Evolutionary conservation across 495 filamentous ascomycete species (phyloP).

Genomic region (Podospora australis): DNA sequence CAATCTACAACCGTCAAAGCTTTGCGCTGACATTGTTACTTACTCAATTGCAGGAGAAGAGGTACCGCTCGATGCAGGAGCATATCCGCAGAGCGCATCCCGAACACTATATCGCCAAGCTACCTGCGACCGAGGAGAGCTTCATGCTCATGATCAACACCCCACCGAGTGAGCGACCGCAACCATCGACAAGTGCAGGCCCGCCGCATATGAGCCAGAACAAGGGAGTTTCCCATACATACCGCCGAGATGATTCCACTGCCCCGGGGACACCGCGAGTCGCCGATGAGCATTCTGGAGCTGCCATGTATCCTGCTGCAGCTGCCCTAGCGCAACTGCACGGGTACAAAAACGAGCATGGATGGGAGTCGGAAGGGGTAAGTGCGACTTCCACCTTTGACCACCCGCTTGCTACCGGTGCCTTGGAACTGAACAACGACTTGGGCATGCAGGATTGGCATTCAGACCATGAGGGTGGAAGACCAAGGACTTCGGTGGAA

Average conservation of each 20-base stretch:
- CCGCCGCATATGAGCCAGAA: constrained; percentile 24
- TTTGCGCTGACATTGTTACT: constrained; percentile 1
- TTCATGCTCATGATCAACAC: constrained; percentile 93
- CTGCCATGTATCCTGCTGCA: constrained; percentile 60
- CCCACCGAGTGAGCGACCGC: constrained; percentile 75
- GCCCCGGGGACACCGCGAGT: constrained; percentile 65
- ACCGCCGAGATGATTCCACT: constrained; percentile 60
- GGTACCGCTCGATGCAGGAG: constrained; percentile 98
- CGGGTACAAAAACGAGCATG: constrained; percentile 64
- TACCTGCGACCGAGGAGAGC: constrained; percentile 97
- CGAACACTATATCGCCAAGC: constrained; percentile 96
- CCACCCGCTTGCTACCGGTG: constrained; percentile 16
- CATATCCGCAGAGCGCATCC: constrained; percentile 97
- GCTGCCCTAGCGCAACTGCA: constrained; percentile 85
- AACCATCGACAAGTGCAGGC: constrained; percentile 15
- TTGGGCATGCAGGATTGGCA: constrained; percentile 51
- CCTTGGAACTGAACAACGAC: background rate
- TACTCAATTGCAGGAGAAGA: constrained; percentile 64
- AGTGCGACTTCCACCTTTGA: constrained; percentile 22
- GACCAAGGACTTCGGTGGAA: constrained; percentile 58
- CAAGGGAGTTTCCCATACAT: constrained; percentile 38
- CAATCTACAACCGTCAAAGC: constrained; percentile 15
- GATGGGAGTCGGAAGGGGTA: constrained; percentile 83
- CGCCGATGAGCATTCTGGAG: constrained; percentile 66
- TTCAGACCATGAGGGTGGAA: constrained; percentile 62